phyloP scores from a whole-genome alignment of 331 rosid genomes.

The Quercus lobata region DNA sequence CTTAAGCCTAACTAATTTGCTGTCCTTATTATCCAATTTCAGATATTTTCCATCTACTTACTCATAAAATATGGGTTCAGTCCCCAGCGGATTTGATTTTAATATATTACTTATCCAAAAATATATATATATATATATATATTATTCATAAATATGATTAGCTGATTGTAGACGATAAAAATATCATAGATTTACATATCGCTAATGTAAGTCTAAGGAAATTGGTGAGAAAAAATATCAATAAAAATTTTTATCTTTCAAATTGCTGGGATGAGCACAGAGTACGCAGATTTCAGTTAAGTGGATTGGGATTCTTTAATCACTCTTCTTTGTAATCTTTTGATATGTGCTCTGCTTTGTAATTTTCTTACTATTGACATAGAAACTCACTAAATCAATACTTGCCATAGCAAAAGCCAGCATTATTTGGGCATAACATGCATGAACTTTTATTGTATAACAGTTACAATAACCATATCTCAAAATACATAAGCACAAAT shows the following conservation, averaged over 20 bases:
- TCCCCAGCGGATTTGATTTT: too few species aligned
- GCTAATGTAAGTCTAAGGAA: background rate
- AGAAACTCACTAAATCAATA: background rate
- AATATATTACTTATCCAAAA: too few species aligned
- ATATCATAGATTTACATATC: background rate
- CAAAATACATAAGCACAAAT: background rate
- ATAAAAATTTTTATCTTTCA: too few species aligned
- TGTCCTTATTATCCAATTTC: background rate
- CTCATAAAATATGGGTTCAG: background rate
- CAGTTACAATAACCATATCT: background rate
- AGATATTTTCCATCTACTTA: background rate
- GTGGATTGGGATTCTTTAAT: background rate
- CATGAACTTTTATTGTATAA: background rate
- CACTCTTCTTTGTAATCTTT: background rate
- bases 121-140: too few species aligned
- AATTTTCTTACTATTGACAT: background rate
- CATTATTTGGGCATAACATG: background rate
- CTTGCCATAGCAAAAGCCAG: background rate
- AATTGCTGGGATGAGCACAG: background rate
- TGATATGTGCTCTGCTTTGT: too few species aligned
- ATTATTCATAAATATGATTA: background rate
- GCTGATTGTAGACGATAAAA: background rate
- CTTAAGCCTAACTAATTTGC: background rate
- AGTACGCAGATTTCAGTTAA: background rate
- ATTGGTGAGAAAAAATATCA: background rate